These are phyloP conservation scores for Puccinia coronata DNA, from an alignment of 1,284 basidiomycete species.

Conservation along the genomic window DNA sequence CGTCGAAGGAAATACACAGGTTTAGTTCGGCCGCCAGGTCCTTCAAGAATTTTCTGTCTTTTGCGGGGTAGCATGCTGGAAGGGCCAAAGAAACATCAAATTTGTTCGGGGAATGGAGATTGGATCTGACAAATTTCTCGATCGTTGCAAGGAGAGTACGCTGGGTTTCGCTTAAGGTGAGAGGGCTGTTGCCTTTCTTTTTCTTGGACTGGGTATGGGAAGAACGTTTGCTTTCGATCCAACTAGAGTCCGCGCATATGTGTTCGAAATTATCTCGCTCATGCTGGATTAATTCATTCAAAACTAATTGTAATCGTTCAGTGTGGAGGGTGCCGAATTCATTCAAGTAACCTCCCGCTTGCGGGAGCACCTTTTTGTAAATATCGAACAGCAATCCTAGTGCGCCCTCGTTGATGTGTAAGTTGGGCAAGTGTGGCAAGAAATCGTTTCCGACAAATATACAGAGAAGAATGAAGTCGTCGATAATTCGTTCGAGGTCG, in stretches of 20 bases:
- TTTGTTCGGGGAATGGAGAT: slow-evolving; percentile 49
- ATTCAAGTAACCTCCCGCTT: slow-evolving; percentile 82
- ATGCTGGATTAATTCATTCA: slow-evolving; percentile 80
- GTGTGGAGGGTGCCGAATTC: slow-evolving; percentile 82
- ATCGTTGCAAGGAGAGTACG: slow-evolving; percentile 74
- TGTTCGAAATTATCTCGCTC: slow-evolving; percentile 87
- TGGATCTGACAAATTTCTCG: slow-evolving; percentile 67
- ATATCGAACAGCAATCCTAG: slow-evolving; percentile 58
- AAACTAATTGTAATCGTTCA: slow-evolving; percentile 76
- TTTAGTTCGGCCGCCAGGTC: slow-evolving; percentile 74
- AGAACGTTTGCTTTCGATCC: slow-evolving; percentile 84
- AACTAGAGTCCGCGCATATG: slow-evolving; percentile 81
- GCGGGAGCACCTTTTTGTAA: slow-evolving; percentile 56
- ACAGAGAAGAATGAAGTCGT: slow-evolving; percentile 59
- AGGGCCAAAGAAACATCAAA: slow-evolving; percentile 58
- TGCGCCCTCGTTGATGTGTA: slow-evolving; percentile 59
- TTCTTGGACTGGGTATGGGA: slow-evolving; percentile 62
- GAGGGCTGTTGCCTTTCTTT: slow-evolving; percentile 8
- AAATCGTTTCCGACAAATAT: slow-evolving; percentile 58
- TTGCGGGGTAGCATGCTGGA: slow-evolving; percentile 25
- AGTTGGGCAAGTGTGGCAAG: slow-evolving; percentile 58
- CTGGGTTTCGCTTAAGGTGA: slow-evolving; percentile 63
- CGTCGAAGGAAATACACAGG: slow-evolving; percentile 79
- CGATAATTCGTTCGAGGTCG: slow-evolving; percentile 58
- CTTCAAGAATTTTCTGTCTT: slow-evolving; percentile 73